Conservation (phyloP, 108 stramenopile species). For the Cyclostephanos tholiformis region DNA sequence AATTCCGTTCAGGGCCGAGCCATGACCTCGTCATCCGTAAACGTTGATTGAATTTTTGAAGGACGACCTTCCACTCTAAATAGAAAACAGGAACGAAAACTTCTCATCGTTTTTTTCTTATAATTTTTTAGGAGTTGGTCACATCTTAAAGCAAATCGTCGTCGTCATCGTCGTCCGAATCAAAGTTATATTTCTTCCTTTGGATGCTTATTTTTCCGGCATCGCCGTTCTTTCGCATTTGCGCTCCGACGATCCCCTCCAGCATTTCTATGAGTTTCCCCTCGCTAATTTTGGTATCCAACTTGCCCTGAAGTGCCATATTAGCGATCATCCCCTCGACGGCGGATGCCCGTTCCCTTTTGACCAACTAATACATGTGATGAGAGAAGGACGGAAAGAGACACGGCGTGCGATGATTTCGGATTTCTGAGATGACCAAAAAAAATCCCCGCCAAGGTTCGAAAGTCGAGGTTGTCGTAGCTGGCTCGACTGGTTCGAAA, state of each 20-base stretch:
- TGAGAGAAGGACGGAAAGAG: background rate
- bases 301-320: conserved; percentile 78
- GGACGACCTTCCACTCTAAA: too few relatives aligned
- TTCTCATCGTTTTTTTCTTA: too few relatives aligned
- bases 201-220: conserved; percentile 77
- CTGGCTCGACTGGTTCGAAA: too few relatives aligned
- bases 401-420: background rate
- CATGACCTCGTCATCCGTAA: too few relatives aligned
- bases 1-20: too few relatives aligned
- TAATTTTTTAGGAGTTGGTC: too few relatives aligned
- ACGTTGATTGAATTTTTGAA: too few relatives aligned
- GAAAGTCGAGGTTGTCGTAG: too few relatives aligned
- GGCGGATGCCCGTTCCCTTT: conserved; percentile 58
- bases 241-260: conserved; percentile 66
- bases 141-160: conserved; percentile 73
- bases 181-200: conserved; percentile 86
- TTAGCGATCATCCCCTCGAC: conserved; percentile 68
- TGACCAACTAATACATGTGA: conserved; percentile 56
- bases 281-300: conserved; percentile 83
- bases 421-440: background rate
- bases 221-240: conserved; percentile 36
- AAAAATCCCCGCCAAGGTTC: too few relatives aligned
- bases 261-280: conserved; percentile 84
- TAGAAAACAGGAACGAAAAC: too few relatives aligned
- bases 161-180: conserved; percentile 83